Percentiles rank a stretch among this genome's conserved stretches.
These are phyloP conservation scores for Prinsepia uniflora DNA, from an alignment of 306 rosid genomes.

Conservation along the genomic window DNA sequence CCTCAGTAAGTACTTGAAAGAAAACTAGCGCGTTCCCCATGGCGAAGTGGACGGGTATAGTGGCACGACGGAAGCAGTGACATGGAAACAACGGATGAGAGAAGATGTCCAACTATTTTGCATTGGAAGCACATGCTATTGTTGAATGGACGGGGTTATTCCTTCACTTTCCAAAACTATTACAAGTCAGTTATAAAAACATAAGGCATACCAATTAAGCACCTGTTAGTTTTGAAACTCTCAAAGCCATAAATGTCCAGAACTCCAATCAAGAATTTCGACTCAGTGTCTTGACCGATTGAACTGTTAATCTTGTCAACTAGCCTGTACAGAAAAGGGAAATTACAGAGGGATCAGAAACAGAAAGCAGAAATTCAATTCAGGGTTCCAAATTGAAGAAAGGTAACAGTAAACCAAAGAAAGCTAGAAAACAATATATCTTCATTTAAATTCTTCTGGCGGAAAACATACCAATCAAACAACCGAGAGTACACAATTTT, in stretches of 20 bases:
- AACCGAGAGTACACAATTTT: constrained; percentile 85
- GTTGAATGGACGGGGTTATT: background rate
- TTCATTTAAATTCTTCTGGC: constrained; percentile 19
- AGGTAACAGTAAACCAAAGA: constrained; percentile 13
- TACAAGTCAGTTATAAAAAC: constrained; percentile 35
- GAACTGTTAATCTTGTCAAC: constrained; percentile 85
- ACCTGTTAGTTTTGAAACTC: constrained; percentile 99
- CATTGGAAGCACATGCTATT: background rate
- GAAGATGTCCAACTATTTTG: background rate
- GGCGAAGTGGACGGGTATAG: constrained; percentile 5
- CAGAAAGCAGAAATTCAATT: constrained; percentile 3
- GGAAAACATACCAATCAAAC: constrained; percentile 83
- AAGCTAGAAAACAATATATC: constrained; percentile 15
- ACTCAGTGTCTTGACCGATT: constrained; percentile 94
- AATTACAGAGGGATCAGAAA: constrained; percentile 13
- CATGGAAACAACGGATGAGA: background rate
- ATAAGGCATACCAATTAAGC: constrained; percentile 46
- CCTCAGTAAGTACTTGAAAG: background rate
- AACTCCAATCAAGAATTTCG: constrained; percentile 85
- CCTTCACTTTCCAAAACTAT: constrained; percentile 18
- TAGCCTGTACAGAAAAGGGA: constrained; percentile 64
- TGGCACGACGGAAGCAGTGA: background rate
- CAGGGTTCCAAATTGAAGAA: constrained; percentile 20
- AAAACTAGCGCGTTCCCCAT: background rate
- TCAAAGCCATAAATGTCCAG: constrained; percentile 99